A percentile compares a stretch with the other conserved stretches of the same genome.
phyloP scores from a whole-genome alignment of 2,329 filamentous ascomycete species.

The Diaporthe capsici region DNA sequence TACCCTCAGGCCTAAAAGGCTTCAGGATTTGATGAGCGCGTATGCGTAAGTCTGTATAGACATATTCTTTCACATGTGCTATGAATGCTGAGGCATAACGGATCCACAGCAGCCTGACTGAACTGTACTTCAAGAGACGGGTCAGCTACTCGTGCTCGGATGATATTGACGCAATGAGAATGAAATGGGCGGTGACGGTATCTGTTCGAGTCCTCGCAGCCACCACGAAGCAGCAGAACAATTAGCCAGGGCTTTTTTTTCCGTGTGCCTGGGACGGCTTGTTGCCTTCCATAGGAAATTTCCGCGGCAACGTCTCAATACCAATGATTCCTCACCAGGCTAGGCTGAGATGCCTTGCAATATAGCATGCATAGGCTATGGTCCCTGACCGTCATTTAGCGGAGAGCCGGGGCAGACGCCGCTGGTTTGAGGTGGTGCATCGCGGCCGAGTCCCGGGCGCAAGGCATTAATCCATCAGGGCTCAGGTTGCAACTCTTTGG shows the following conservation, averaged over 20 bases:
- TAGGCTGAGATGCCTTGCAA: background rate
- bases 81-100: background rate
- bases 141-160: too few species aligned
- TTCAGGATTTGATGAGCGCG: too few species aligned
- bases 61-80: background rate
- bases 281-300: background rate
- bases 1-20: too few species aligned
- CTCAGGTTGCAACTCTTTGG: background rate
- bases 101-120: background rate
- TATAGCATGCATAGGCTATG: background rate
- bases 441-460: background rate
- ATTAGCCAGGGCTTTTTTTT: background rate
- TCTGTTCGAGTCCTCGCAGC: too few species aligned
- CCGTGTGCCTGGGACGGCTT: background rate
- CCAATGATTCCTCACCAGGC: background rate
- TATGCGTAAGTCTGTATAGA: background rate
- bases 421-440: background rate
- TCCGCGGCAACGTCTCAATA: background rate
- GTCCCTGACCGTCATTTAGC: background rate
- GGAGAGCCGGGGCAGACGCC: background rate
- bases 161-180: background rate
- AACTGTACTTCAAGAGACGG: background rate
- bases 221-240: background rate
- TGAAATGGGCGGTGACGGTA: too few species aligned
- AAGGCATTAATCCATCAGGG: background rate